Percentiles rank a stretch among this genome's conserved stretches.
phyloP scores from a whole-genome alignment of 2,329 filamentous ascomycete genomes.

The Keithomyces neogunnii region DNA sequence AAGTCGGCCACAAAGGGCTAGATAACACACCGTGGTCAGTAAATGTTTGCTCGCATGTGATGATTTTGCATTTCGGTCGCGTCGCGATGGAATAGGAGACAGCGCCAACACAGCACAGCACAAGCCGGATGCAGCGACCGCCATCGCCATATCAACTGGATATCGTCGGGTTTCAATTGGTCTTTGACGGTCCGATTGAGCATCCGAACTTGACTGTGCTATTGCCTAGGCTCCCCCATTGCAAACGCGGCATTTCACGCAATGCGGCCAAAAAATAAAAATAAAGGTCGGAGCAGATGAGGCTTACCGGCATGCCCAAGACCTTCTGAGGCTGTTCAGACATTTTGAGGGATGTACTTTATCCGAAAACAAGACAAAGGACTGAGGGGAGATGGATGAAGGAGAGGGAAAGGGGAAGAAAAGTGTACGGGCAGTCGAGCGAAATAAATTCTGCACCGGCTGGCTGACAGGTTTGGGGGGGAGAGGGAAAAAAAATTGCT shows the following conservation, averaged over 20 bases:
- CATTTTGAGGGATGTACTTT: constrained; percentile 40
- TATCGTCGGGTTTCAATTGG: neutral
- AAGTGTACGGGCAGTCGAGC: constrained; percentile 30
- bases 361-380: constrained; percentile 39
- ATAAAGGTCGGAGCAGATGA: constrained; percentile 1
- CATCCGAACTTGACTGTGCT: constrained; percentile 6
- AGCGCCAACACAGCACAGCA: neutral
- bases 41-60: constrained; percentile 2
- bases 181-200: constrained; percentile 13
- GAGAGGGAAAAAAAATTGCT: constrained; percentile 41
- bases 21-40: constrained; percentile 26
- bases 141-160: neutral
- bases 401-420: constrained; percentile 33
- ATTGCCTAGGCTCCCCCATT: constrained; percentile 12
- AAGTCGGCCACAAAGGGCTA: constrained; percentile 97
- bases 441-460: constrained; percentile 38
- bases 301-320: constrained; percentile 60
- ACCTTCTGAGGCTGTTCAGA: constrained; percentile 49
- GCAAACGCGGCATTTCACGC: constrained; percentile 21
- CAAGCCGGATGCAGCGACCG: neutral
- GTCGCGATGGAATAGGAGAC: neutral
- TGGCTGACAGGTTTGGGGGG: constrained; percentile 33
- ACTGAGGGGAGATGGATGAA: constrained; percentile 53
- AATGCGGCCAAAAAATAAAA: neutral
- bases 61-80: constrained; percentile 1